A percentile compares a stretch with the other conserved stretches of the same genome.
Conservation (phyloP, 129 eudicot species). For the Lonicera japonica region DNA sequence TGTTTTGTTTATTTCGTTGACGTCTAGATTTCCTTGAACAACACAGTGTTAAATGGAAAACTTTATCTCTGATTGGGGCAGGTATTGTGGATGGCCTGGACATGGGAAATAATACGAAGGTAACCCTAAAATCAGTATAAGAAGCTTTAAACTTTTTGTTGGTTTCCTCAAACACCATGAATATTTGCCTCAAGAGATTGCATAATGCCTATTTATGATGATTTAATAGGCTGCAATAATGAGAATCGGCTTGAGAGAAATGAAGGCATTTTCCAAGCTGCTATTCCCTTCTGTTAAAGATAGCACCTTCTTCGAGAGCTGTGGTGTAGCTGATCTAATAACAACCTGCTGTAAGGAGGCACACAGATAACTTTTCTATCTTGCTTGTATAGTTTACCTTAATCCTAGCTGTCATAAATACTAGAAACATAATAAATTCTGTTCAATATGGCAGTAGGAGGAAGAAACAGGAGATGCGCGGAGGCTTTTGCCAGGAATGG, state of each 20-base stretch:
- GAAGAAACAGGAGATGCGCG: slow-evolving; percentile 95
- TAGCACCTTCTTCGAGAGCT: slow-evolving; percentile 92
- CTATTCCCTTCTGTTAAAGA: slow-evolving; percentile 86
- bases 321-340: slow-evolving; percentile 98
- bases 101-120: slow-evolving; percentile 99
- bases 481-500: slow-evolving; percentile 93
- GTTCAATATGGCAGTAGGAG: slow-evolving; percentile 65
- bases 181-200: background rate
- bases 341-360: slow-evolving; percentile 84
- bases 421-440: background rate
- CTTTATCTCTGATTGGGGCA: slow-evolving; percentile 22
- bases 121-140: slow-evolving; percentile 11
- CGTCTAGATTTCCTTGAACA: background rate
- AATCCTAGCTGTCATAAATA: background rate
- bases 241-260: slow-evolving; percentile 96
- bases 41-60: background rate
- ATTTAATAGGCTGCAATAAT: slow-evolving; percentile 86
- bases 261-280: slow-evolving; percentile 95
- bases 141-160: background rate
- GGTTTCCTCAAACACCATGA: background rate
- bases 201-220: slow-evolving; percentile 12
- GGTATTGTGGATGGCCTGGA: slow-evolving; percentile 98
- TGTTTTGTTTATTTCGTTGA: background rate
- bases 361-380: background rate
- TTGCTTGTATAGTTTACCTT: background rate